A percentile compares a stretch with the other conserved stretches of the same genome.
Evolutionary conservation across 2,329 filamentous ascomycete genomes (phyloP).

Genomic region (Raffaelea arxii): DNA sequence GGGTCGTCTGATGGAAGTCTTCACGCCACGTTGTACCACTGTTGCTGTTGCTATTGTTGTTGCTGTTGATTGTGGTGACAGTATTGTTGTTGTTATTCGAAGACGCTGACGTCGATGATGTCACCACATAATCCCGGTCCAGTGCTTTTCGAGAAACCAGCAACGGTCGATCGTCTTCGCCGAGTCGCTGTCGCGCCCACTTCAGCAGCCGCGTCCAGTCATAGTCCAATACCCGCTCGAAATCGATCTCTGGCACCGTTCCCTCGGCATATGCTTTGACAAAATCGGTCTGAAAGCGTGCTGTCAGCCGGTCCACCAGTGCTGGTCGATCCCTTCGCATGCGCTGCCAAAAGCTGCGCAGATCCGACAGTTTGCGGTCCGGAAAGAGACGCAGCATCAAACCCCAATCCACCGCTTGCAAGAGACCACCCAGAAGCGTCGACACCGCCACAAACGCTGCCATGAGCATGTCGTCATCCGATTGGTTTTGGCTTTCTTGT

Average conservation of each 20-base stretch:
- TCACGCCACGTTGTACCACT: conserved; percentile 37
- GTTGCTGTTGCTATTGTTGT: too few relatives aligned
- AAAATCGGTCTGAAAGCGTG: conserved; percentile 56
- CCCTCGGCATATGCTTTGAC: conserved; percentile 55
- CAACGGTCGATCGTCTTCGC: conserved; percentile 28
- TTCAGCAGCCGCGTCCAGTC: conserved; percentile 58
- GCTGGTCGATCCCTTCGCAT: conserved; percentile 40
- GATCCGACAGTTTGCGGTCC: conserved; percentile 35
- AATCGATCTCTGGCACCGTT: conserved; percentile 53
- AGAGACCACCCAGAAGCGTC: conserved; percentile 49
- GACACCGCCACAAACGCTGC: conserved; percentile 49
- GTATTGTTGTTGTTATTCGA: conserved; percentile 8
- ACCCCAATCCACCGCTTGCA: conserved; percentile 52
- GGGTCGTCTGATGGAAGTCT: conserved; percentile 42
- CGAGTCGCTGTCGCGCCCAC: conserved; percentile 52
- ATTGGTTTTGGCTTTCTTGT: conserved; percentile 21
- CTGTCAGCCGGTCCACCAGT: conserved; percentile 46
- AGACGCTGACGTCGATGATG: conserved; percentile 10
- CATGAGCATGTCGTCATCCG: conserved; percentile 35
- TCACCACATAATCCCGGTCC: conserved; percentile 28
- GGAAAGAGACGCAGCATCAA: conserved; percentile 47
- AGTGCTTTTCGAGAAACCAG: conserved; percentile 37
- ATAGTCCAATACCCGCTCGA: conserved; percentile 51
- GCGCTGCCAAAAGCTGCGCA: conserved; percentile 46
- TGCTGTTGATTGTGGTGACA: too few relatives aligned